Conservation (phyloP, 108 stramenopile genomes). For the Skeletonema grethae region DNA sequence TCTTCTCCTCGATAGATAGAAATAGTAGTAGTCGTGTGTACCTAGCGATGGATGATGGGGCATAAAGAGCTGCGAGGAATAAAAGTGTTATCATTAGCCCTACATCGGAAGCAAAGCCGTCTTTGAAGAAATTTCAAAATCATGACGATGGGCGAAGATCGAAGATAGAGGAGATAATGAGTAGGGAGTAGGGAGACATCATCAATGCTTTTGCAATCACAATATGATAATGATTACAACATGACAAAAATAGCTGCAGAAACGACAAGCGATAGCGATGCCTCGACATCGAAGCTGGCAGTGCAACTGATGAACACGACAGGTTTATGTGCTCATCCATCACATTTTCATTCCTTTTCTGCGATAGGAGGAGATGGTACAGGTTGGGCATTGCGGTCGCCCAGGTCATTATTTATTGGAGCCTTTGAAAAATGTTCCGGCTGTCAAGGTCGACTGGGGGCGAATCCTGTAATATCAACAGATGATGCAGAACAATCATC, state of each 20-base stretch:
- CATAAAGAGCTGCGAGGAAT: no score
- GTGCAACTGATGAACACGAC: conserved; percentile 33
- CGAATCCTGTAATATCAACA: conserved; percentile 1
- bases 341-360: conserved; percentile 74
- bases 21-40: no score
- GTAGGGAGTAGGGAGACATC: no score
- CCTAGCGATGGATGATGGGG: no score
- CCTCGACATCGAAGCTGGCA: conserved; percentile 15
- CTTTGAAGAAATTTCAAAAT: no score
- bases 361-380: conserved; percentile 22
- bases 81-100: no score
- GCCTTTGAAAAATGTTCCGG: conserved; percentile 59
- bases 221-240: background rate
- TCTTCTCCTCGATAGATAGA: no score
- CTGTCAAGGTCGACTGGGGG: conserved; percentile 53
- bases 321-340: conserved; percentile 51
- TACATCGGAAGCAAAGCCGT: no score
- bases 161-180: no score
- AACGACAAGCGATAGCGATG: background rate
- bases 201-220: no score
- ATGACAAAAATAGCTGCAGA: background rate
- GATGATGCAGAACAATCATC: background rate
- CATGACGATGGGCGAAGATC: no score
- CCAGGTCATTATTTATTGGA: conserved; percentile 52
- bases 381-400: conserved; percentile 24